Evolutionary conservation across 139 green algal species (phyloP).

Genomic region (Parachlorella kessleri): DNA sequence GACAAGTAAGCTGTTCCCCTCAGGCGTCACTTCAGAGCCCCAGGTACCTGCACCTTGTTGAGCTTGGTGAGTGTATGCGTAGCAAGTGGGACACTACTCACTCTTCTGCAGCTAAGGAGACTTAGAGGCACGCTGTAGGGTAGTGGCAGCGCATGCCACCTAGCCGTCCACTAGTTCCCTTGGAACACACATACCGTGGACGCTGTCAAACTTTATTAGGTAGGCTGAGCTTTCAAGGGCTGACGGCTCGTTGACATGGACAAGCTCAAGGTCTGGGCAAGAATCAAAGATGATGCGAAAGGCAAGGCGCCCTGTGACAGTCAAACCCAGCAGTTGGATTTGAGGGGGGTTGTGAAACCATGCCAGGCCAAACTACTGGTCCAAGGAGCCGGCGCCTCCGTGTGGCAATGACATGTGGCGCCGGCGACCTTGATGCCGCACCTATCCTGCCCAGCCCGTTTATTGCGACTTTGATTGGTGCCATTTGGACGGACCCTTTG

Average conservation of each 20-base stretch:
- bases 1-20: constrained; percentile 55
- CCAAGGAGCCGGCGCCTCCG: too few relatives aligned
- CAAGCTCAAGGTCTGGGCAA: constrained; percentile 53
- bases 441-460: constrained; percentile 54
- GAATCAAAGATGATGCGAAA: constrained; percentile 52
- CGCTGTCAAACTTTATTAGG: constrained; percentile 82
- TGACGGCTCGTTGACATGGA: constrained; percentile 79
- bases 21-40: constrained; percentile 46
- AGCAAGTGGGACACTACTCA: not conserved
- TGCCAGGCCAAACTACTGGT: too few relatives aligned
- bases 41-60: constrained; percentile 60
- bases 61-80: not conserved
- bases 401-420: not conserved
- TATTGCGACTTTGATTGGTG: constrained; percentile 34
- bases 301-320: constrained; percentile 49
- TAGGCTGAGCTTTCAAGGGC: constrained; percentile 73
- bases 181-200: constrained; percentile 54
- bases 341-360: too few relatives aligned
- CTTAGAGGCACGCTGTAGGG: too few relatives aligned
- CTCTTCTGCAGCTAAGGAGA: too few relatives aligned
- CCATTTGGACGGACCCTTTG: too few relatives aligned
- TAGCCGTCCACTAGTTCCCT: not conserved
- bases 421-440: too few relatives aligned
- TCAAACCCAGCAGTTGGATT: too few relatives aligned
- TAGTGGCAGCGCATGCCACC: not conserved